Conservation (phyloP, 108 stramenopile species). For the Pseudonitzschia multiseries region DNA sequence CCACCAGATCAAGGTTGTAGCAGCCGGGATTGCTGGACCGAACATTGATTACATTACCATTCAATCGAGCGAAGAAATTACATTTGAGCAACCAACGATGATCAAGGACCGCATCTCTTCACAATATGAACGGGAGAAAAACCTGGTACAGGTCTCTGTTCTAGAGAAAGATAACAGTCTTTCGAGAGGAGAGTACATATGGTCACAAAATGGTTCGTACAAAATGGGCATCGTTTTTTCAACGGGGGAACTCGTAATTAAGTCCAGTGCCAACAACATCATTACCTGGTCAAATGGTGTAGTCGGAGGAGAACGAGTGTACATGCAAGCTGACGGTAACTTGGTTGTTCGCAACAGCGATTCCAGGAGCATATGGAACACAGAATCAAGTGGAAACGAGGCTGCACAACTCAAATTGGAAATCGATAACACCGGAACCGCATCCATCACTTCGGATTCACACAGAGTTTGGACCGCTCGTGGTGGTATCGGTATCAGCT, state of each 20-base stretch:
- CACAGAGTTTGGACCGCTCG: not conserved
- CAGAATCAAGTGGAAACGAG: slow-evolving; percentile 10
- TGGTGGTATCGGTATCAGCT: too few relatives aligned
- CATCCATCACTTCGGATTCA: not conserved
- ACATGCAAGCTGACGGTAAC: slow-evolving; percentile 30
- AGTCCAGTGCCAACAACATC: not conserved
- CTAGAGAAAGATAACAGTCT: slow-evolving; percentile 2
- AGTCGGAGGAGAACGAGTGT: not conserved
- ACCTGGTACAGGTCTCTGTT: too few relatives aligned
- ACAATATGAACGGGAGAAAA: not conserved
- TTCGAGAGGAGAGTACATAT: slow-evolving; percentile 22
- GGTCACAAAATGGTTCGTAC: slow-evolving; percentile 23
- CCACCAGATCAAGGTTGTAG: slow-evolving; percentile 5
- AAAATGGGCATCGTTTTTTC: slow-evolving; percentile 6
- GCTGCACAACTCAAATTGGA: slow-evolving; percentile 1
- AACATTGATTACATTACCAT: slow-evolving; percentile 10
- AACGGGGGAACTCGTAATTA: slow-evolving; percentile 6
- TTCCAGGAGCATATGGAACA: slow-evolving; percentile 15
- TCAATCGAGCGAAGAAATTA: not conserved
- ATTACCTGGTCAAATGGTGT: slow-evolving; percentile 12
- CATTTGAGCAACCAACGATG: not conserved
- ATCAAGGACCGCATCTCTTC: not conserved
- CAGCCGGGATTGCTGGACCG: not conserved
- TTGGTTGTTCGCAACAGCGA: slow-evolving; percentile 8
- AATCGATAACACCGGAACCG: slow-evolving; percentile 24